phyloP scores from a whole-genome alignment of 306 rosid genomes.

The Lathyrus oleraceus region DNA sequence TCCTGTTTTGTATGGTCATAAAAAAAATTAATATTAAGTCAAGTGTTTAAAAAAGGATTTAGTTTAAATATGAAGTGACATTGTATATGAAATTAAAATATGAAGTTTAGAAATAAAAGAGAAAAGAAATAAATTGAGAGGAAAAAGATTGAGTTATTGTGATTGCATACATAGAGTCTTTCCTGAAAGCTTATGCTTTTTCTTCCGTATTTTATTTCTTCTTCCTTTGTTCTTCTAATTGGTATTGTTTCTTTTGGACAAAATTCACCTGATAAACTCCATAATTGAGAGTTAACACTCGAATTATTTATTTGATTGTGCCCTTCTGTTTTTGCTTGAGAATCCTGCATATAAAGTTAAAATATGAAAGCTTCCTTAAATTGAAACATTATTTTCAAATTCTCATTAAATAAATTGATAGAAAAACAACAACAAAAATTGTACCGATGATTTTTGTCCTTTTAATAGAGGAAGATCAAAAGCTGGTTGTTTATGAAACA shows the following conservation, averaged over 20 bases:
- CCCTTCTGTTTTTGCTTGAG: conserved; percentile 64
- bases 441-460: conserved; percentile 77
- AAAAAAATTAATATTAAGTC: too few relatives aligned
- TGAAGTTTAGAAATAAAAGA: too few relatives aligned
- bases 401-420: not conserved
- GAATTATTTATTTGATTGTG: conserved; percentile 27
- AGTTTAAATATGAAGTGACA: too few relatives aligned
- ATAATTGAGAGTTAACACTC: conserved; percentile 53
- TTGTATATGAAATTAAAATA: too few relatives aligned
- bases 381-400: not conserved
- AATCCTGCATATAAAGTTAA: conserved; percentile 47
- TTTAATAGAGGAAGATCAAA: conserved; percentile 77
- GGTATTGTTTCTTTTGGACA: conserved; percentile 85
- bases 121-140: not conserved
- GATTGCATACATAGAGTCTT: conserved; percentile 60
- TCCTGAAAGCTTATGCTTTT: conserved; percentile 68
- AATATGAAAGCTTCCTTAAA: not conserved
- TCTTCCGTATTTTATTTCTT: conserved; percentile 77
- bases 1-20: too few relatives aligned
- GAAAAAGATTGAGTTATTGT: not conserved
- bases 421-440: not conserved
- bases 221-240: conserved; percentile 67
- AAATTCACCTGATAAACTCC: conserved; percentile 61
- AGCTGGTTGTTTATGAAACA: conserved; percentile 75
- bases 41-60: too few relatives aligned